Evolutionary conservation across 345 rosid genomes (phyloP).

Genomic region (Clarkia xantiana): DNA sequence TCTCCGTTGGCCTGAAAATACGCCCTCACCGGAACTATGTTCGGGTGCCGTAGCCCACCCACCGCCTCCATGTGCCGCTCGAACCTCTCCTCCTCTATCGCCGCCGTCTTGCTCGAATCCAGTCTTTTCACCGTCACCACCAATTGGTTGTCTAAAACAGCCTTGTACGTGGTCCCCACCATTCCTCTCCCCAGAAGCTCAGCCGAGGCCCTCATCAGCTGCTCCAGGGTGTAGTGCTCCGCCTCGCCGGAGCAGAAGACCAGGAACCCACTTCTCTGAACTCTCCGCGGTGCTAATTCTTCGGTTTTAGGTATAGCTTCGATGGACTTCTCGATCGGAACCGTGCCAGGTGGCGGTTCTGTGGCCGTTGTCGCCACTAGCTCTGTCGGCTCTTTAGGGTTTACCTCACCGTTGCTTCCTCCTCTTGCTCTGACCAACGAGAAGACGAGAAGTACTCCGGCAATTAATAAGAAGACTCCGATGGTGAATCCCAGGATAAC

Average conservation of each 20-base stretch:
- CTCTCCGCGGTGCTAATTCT: not conserved
- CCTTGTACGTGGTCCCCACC: constrained; percentile 74
- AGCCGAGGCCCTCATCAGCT: constrained; percentile 85
- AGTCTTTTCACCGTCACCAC: constrained; percentile 77
- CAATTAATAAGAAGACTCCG: constrained; percentile 31
- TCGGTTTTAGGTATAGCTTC: not conserved
- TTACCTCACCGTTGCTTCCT: not conserved
- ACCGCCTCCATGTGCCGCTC: constrained; percentile 68
- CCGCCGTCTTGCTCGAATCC: constrained; percentile 55
- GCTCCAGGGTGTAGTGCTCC: constrained; percentile 50
- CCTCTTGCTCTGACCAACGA: constrained; percentile 22
- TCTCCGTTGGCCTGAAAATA: constrained; percentile 82
- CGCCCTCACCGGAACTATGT: constrained; percentile 61
- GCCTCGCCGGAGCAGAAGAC: constrained; percentile 25
- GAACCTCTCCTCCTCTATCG: constrained; percentile 45
- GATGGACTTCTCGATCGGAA: not conserved
- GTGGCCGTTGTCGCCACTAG: not conserved
- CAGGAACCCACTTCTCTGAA: constrained; percentile 35
- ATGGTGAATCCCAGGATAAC: constrained; percentile 34
- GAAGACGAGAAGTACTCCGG: constrained; percentile 26
- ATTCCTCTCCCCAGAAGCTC: constrained; percentile 87
- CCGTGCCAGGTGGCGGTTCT: not conserved
- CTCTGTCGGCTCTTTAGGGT: constrained; percentile 6
- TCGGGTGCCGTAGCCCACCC: constrained; percentile 52
- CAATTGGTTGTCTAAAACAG: constrained; percentile 57